Base-by-base conservation (phyloP, 2,329 filamentous ascomycete genomes). In the Fusarium sp. region DNA sequence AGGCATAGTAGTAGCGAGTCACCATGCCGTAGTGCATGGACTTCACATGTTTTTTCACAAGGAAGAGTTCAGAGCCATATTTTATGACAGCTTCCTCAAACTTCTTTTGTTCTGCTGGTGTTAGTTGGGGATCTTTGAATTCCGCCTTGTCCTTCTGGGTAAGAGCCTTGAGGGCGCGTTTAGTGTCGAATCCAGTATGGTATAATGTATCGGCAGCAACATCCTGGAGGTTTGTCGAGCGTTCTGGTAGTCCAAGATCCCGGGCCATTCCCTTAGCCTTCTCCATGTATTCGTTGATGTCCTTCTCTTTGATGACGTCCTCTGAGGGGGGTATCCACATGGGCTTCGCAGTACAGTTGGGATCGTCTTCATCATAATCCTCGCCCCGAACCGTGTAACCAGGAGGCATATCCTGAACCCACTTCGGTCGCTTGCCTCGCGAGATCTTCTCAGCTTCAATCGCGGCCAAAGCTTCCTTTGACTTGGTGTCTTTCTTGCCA, bases 1-100 rank as follows among this genome's bases (percentile, higher is more conserved):
- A 99, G 71, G 93, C 93, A 79, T 99, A 99, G 81, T 98, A 99
- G 78, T 92, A 97, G 6, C 96, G 92, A 27, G 97, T 94, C 67
- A 98, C 91, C 63, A 93, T 89, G 53, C 91, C 90, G 67, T 94
- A 90, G 43, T 89, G 89, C 73, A 96, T 89, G 0, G 91, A 93
- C 80, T 94, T 95, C 75, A 98, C 93, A 79, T 97, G 92, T 73
- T 92, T 90, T 71, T 91, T 94, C 64, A 98, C 91, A 49, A 88
- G 87, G 71, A 93, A 88, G 75, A 97, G 89, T 81, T 99, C 96
- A 0, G 95, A 98, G 24, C 96, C 96, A 77, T 91, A 97, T 78
- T 96, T 97, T 49, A 88, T 84, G 14, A 99, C 93, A 43, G 89
- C 96, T 77, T 98, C 95, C 77, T 98, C 96, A 75, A 98, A 98